These are phyloP conservation scores for Letharia columbiana DNA, from an alignment of 495 filamentous ascomycete genomes.

Conservation along the genomic window DNA sequence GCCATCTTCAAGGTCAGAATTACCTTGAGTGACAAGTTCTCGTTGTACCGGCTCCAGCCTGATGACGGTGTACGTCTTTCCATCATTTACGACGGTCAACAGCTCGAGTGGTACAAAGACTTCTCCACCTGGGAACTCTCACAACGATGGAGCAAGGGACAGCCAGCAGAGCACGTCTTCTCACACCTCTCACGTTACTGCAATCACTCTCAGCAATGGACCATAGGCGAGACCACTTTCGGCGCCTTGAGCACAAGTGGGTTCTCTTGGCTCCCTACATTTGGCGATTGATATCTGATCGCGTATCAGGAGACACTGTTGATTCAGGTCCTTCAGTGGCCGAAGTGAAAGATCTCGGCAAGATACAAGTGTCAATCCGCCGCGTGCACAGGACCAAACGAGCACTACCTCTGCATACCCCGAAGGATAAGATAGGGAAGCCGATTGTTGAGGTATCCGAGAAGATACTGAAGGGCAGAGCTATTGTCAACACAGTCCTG, in stretches of 20 bases:
- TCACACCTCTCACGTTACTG: not conserved
- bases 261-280: too few species aligned
- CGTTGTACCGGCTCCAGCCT: not conserved
- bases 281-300: not conserved
- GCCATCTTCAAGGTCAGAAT: conserved; percentile 19
- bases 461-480: conserved; percentile 21
- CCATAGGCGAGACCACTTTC: conserved; percentile 7
- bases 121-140: too few species aligned
- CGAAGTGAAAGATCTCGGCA: conserved; percentile 11
- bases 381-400: not conserved
- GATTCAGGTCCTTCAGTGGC: not conserved
- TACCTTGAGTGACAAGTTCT: conserved; percentile 4
- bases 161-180: not conserved
- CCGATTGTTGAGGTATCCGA: conserved; percentile 15
- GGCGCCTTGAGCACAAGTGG: conserved; percentile 12
- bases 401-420: not conserved
- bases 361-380: not conserved
- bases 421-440: not conserved
- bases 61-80: conserved; percentile 11
- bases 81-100: conserved; percentile 8
- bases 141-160: not conserved
- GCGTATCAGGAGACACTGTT: not conserved
- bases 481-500: conserved; percentile 21
- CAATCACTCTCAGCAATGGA: conserved; percentile 3
- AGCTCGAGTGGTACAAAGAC: not conserved